Conservation (phyloP, 2,329 filamentous ascomycete genomes). For the Penicillium sp. region DNA sequence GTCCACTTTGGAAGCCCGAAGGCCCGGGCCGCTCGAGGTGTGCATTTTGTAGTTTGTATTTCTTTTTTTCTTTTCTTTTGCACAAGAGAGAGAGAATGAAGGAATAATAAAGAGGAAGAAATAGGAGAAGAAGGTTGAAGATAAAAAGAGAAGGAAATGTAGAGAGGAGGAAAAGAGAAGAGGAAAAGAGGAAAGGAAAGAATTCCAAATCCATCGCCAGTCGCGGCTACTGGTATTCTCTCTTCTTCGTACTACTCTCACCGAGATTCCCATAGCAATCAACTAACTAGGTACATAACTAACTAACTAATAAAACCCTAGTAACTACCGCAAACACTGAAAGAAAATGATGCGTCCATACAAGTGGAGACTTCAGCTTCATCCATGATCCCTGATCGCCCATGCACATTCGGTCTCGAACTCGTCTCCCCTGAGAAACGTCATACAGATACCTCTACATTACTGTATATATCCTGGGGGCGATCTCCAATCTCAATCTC, state of each 20-base stretch:
- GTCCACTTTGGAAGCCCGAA: conserved; percentile 23
- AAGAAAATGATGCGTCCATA: conserved; percentile 11
- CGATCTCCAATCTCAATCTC: background rate
- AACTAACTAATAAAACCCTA: too few species aligned
- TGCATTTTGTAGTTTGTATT: conserved; percentile 5
- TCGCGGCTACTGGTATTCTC: conserved; percentile 19
- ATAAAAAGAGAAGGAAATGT: background rate
- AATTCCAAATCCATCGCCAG: conserved; percentile 16
- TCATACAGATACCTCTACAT: background rate
- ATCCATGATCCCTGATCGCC: conserved; percentile 17
- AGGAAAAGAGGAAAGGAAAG: background rate
- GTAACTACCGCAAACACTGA: too few species aligned
- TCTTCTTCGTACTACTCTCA: background rate
- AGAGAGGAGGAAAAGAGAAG: background rate
- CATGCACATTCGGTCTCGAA: conserved; percentile 17
- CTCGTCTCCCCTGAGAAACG: conserved; percentile 2
- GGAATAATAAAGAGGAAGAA: background rate
- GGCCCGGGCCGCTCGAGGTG: conserved; percentile 26
- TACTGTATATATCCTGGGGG: background rate
- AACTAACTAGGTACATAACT: too few species aligned
- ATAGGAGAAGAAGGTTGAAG: background rate
- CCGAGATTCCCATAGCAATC: background rate
- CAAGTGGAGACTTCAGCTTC: conserved; percentile 9
- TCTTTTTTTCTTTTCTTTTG: too few species aligned
- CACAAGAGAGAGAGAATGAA: background rate